Conservation (phyloP, 2,329 filamentous ascomycete genomes). For the Anisogramma anomala region DNA sequence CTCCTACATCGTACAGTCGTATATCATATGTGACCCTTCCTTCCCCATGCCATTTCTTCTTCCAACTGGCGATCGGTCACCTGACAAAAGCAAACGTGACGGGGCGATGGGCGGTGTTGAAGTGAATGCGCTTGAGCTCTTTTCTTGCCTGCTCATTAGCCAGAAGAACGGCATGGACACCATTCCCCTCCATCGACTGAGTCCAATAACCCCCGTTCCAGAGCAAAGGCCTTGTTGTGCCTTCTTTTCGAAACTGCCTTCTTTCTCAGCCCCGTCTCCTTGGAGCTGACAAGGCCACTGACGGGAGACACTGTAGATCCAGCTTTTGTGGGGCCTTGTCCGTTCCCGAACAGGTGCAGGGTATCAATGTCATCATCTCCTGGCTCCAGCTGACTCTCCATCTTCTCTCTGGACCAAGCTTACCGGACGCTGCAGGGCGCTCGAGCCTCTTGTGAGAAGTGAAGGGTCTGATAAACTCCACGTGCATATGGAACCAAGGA, state of each 20-base stretch:
- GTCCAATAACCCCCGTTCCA: neutral
- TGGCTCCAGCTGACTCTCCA: no score
- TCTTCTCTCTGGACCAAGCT: no score
- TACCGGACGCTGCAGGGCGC: neutral
- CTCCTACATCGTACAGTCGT: slow-evolving; percentile 6
- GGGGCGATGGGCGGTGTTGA: neutral
- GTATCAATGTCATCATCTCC: no score
- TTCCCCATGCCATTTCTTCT: neutral
- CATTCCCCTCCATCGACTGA: neutral
- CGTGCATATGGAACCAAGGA: neutral
- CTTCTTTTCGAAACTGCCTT: no score
- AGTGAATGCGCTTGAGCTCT: neutral
- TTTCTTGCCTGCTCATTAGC: neutral
- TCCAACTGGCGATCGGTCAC: neutral
- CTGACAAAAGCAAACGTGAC: slow-evolving; percentile 3
- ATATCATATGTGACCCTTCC: slow-evolving; percentile 10
- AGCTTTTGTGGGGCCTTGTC: no score
- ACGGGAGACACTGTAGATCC: no score
- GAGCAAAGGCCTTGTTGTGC: no score
- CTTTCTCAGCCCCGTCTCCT: no score
- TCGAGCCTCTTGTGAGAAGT: neutral
- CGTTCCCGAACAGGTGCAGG: no score
- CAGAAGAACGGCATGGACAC: slow-evolving; percentile 1
- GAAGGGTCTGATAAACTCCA: neutral
- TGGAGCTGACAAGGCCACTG: no score